These are phyloP conservation scores for Graphilbum ipis-grandicollis DNA, from an alignment of 2,329 filamentous ascomycete genomes.

Conservation along the genomic window DNA sequence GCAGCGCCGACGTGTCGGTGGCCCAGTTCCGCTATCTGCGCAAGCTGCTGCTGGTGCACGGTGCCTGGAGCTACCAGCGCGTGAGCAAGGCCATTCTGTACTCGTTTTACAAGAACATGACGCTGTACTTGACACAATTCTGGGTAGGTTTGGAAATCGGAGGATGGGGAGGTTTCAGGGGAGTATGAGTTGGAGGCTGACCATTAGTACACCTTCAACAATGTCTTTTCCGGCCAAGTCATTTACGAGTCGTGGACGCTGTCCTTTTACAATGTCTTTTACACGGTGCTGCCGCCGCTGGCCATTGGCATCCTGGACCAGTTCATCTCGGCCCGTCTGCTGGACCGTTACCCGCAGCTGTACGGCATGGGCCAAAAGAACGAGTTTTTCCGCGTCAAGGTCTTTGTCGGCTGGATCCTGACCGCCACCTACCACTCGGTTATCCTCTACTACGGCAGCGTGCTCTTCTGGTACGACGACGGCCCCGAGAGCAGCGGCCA, in stretches of 20 bases:
- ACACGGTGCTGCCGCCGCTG: slow-evolving; percentile 83
- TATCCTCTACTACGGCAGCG: slow-evolving; percentile 71
- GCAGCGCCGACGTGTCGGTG: slow-evolving; percentile 90
- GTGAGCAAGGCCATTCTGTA: slow-evolving; percentile 95
- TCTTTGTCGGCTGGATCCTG: slow-evolving; percentile 80
- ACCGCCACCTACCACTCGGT: slow-evolving; percentile 95
- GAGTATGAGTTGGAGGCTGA: not conserved
- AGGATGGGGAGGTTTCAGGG: too few species aligned
- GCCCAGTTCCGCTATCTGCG: slow-evolving; percentile 89
- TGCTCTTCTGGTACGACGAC: slow-evolving; percentile 70
- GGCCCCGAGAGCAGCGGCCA: slow-evolving; percentile 63
- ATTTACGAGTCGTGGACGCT: slow-evolving; percentile 99
- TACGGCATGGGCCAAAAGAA: slow-evolving; percentile 89
- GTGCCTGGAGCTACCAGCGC: slow-evolving; percentile 93
- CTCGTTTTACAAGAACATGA: slow-evolving; percentile 99
- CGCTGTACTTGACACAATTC: slow-evolving; percentile 97
- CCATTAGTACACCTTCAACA: slow-evolving; percentile 80
- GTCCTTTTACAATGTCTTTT: slow-evolving; percentile 99
- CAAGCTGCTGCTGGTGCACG: slow-evolving; percentile 87
- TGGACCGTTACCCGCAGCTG: slow-evolving; percentile 91
- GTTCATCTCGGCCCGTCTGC: slow-evolving; percentile 81
- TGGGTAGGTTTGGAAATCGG: slow-evolving; percentile 49
- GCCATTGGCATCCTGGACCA: slow-evolving; percentile 95
- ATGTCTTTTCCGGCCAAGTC: slow-evolving; percentile 91
- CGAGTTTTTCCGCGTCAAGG: slow-evolving; percentile 81